Percentiles rank a stretch among this genome's conserved stretches.
phyloP scores from a whole-genome alignment of 805 yeast species.

The Starmerella geochares region DNA sequence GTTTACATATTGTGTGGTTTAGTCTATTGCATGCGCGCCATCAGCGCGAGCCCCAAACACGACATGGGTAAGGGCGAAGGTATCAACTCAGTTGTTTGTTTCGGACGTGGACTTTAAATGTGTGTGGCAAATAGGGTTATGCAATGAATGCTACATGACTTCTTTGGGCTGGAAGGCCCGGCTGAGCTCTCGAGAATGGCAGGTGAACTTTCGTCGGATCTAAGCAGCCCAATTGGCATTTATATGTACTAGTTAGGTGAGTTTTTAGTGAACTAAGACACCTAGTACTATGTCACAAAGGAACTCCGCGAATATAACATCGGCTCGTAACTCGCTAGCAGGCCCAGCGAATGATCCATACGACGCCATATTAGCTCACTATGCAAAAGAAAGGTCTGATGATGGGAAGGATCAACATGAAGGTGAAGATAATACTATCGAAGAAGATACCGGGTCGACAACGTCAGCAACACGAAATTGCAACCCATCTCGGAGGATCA shows the following conservation, averaged over 20 bases:
- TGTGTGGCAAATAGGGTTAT: neutral
- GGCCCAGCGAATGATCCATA: neutral
- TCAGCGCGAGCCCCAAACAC: neutral
- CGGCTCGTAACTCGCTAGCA: neutral
- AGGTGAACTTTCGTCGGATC: neutral
- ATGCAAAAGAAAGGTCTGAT: neutral
- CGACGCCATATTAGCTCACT: neutral
- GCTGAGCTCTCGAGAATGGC: neutral
- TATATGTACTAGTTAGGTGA: no score
- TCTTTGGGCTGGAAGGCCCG: neutral
- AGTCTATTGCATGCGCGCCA: constrained; percentile 3
- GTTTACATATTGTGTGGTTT: constrained; percentile 7
- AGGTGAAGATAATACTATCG: neutral
- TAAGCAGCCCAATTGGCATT: neutral
- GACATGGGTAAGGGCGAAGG: neutral
- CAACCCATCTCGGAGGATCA: neutral
- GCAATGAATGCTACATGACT: neutral
- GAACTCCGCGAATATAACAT: neutral
- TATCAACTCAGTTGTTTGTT: neutral
- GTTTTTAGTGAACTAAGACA: no score
- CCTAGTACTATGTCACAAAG: neutral
- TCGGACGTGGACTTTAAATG: no score
- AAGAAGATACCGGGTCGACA: neutral
- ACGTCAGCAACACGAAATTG: no score
- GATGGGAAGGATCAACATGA: neutral